Base-by-base conservation (phyloP, 108 stramenopile genomes). In the Cyclotella baltica region DNA sequence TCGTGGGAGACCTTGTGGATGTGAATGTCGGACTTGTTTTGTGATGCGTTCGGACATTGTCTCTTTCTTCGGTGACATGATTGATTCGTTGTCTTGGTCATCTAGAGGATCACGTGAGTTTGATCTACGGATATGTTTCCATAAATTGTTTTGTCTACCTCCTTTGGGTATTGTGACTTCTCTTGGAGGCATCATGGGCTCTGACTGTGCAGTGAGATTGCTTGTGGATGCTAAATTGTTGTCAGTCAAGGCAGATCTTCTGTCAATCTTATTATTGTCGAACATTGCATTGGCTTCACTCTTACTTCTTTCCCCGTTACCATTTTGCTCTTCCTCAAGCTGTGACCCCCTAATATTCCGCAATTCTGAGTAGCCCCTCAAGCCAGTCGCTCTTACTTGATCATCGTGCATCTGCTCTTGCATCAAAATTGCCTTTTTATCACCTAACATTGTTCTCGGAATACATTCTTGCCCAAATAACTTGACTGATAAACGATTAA, bases 371-470 rank as follows among this genome's bases (percentile, higher is more conserved):
- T 85, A 85, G 16, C 85, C 85, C 29, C 76, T 61, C 29, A 85
- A 63, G 6, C 85, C 81, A 2, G 79, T 73, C 19, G 81, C 66
- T 34, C 34, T 65, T 0, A 82, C 72, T 18, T 35, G 51, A 38
- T 81, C 65, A 40, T 85, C 85, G 57, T 85, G 85, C 29, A 81
- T 67, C 29, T 72, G 19, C 25, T 72, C 70, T 61, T 83, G 76
- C n/a, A 35, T 40, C 65, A 38, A 46, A 23, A 72, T 51, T 27
- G 75, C 70, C 23, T 76, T 48, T 30, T 22, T 55, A 59, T 81
- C 80, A 18, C 80, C 80, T 18, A 82, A 65, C 80, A 85, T 81
- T 20, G 70, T 70, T 28, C 55, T 43, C 10, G 85, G 85, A 47
- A 85, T 71, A 20, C 65, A 48, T 28, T 85, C 77, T 18, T 76